Evolutionary conservation across 2,329 filamentous ascomycete species (phyloP).

Genomic region (Trichophaea hybrida): DNA sequence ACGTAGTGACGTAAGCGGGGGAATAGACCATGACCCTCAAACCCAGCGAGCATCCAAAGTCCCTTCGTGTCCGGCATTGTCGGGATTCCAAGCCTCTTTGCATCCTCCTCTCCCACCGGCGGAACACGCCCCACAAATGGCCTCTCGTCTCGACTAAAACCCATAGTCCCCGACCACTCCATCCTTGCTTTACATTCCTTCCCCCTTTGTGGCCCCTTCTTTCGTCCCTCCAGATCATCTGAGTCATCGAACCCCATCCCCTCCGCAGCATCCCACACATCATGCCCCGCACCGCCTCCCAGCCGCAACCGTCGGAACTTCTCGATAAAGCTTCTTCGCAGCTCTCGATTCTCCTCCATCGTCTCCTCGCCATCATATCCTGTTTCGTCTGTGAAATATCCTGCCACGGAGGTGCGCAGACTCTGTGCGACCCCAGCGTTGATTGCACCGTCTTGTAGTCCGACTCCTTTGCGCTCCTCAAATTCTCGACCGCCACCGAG

Average conservation of each 20-base stretch:
- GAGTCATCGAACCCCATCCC: slow-evolving; percentile 25
- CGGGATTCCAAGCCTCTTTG: slow-evolving; percentile 4
- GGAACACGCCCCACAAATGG: slow-evolving; percentile 62
- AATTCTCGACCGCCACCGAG: slow-evolving; percentile 53
- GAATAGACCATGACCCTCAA: slow-evolving; percentile 50
- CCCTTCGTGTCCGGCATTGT: slow-evolving; percentile 36
- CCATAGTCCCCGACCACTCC: slow-evolving; percentile 70
- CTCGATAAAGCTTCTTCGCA: slow-evolving; percentile 8
- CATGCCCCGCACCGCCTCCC: slow-evolving; percentile 21
- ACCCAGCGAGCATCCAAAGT: slow-evolving; percentile 50
- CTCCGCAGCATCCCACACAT: slow-evolving; percentile 29
- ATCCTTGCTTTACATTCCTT: slow-evolving; percentile 33
- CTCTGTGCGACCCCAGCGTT: slow-evolving; percentile 43
- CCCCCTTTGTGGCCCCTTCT: background rate
- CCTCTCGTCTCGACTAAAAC: slow-evolving; percentile 50
- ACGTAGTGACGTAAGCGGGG: slow-evolving; percentile 41
- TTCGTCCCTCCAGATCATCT: background rate
- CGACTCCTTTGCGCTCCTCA: slow-evolving; percentile 41
- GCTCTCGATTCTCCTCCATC: background rate
- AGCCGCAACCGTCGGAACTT: slow-evolving; percentile 13
- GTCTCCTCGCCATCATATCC: slow-evolving; percentile 7
- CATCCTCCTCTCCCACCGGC: slow-evolving; percentile 31
- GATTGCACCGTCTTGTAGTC: slow-evolving; percentile 46
- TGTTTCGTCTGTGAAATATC: slow-evolving; percentile 34
- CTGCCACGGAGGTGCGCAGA: slow-evolving; percentile 37